Evolutionary conservation across 176 grass and related monocot species (phyloP).

Genomic region (Sorghum bicolor): DNA sequence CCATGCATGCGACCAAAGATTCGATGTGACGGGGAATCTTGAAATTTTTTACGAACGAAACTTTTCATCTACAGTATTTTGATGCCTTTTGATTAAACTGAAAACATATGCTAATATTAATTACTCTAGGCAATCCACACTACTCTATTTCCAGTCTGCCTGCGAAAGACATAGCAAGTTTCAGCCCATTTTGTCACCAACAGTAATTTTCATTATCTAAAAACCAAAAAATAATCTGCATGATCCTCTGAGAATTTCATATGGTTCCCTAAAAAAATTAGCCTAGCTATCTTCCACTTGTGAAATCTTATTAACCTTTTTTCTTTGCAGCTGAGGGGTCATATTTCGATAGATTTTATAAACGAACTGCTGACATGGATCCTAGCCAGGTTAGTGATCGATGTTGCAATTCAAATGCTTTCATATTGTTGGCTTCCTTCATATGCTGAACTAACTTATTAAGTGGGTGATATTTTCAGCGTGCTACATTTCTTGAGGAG

Average conservation of each 20-base stretch:
- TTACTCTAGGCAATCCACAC: neutral
- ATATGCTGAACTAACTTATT: constrained; percentile 4
- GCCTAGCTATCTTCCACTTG: neutral
- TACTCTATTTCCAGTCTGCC: neutral
- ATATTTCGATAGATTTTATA: constrained; percentile 90
- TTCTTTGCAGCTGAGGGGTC: constrained; percentile 67
- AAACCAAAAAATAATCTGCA: neutral
- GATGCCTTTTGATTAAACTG: neutral
- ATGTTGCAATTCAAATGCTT: neutral
- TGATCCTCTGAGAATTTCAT: neutral
- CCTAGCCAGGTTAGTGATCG: constrained; percentile 60
- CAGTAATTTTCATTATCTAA: neutral
- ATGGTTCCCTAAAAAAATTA: neutral
- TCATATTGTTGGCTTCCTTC: neutral
- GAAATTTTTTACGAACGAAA: no score
- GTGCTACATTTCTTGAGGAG: constrained; percentile 81
- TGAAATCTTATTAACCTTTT: constrained; percentile 8
- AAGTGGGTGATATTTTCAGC: constrained; percentile 42
- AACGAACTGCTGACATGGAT: constrained; percentile 65
- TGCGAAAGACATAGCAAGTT: neutral
- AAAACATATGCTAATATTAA: neutral
- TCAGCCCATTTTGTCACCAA: neutral
- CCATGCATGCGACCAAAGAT: no score
- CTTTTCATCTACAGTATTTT: neutral
- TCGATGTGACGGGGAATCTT: no score